Percentiles rank a stretch among this genome's conserved stretches.
These are phyloP conservation scores for Pichia sp. DNA, from an alignment of 1,139 yeast species.

Conservation along the genomic window DNA sequence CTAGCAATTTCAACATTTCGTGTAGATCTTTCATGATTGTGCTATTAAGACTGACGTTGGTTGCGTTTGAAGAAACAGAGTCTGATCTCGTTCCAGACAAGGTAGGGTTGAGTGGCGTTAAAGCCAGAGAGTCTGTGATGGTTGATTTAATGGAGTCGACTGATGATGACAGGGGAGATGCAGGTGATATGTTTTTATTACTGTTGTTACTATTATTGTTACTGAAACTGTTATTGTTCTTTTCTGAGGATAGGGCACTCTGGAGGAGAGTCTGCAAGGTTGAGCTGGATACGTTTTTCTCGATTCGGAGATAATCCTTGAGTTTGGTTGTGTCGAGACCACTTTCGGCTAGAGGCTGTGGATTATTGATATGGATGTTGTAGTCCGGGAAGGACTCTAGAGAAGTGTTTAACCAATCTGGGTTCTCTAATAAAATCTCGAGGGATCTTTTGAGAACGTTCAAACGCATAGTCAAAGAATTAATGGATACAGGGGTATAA, in stretches of 20 bases:
- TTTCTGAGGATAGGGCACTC: slow-evolving; percentile 33
- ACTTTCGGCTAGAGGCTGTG: neutral
- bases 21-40: slow-evolving; percentile 37
- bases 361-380: slow-evolving; percentile 3
- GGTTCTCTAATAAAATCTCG: slow-evolving; percentile 65
- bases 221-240: neutral
- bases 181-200: neutral
- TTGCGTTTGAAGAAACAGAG: slow-evolving; percentile 8
- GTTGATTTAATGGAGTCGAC: neutral
- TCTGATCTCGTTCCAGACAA: slow-evolving; percentile 4
- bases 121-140: neutral
- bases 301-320: slow-evolving; percentile 24
- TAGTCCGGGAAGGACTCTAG: slow-evolving; percentile 24
- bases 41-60: slow-evolving; percentile 8
- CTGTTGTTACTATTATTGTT: neutral
- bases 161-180: neutral
- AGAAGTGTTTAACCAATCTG: slow-evolving; percentile 42
- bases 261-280: slow-evolving; percentile 47
- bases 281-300: slow-evolving; percentile 47
- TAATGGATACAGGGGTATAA: slow-evolving; percentile 77
- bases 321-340: slow-evolving; percentile 4
- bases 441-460: slow-evolving; percentile 72
- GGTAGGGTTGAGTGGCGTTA: neutral
- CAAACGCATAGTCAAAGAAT: slow-evolving; percentile 70
- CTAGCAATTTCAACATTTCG: slow-evolving; percentile 44